Conservation (phyloP, 495 filamentous ascomycete species). For the Eremomyces bilateralis region DNA sequence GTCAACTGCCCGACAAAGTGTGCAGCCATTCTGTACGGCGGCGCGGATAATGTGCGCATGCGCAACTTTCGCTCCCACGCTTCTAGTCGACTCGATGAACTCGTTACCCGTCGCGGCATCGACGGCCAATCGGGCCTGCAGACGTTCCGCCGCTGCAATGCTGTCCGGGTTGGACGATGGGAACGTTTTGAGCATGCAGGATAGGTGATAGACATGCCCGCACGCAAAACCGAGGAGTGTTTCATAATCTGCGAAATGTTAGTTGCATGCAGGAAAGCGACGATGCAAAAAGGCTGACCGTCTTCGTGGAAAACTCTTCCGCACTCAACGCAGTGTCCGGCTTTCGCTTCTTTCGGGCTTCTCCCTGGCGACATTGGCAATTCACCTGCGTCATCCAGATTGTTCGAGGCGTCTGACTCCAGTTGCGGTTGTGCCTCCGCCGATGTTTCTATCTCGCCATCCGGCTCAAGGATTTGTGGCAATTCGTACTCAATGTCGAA, state of each 20-base stretch:
- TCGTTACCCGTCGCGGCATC: slow-evolving; percentile 23
- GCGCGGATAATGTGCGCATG: slow-evolving; percentile 62
- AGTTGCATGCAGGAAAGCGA: background rate
- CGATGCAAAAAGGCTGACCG: slow-evolving; percentile 18
- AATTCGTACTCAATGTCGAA: slow-evolving; percentile 46
- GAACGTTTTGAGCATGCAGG: slow-evolving; percentile 37
- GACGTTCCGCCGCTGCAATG: slow-evolving; percentile 18
- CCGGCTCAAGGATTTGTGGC: background rate
- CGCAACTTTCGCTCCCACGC: slow-evolving; percentile 71
- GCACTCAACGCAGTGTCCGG: slow-evolving; percentile 14
- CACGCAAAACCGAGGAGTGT: slow-evolving; percentile 82
- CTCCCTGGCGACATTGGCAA: slow-evolving; percentile 9
- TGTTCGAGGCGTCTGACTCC: too few relatives aligned
- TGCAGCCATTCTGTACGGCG: slow-evolving; percentile 46
- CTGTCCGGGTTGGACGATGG: slow-evolving; percentile 15
- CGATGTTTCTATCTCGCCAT: background rate
- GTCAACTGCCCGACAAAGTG: slow-evolving; percentile 29
- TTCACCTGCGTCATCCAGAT: slow-evolving; percentile 19
- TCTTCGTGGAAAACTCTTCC: slow-evolving; percentile 17
- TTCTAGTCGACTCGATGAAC: slow-evolving; percentile 25
- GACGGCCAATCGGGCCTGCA: slow-evolving; percentile 19
- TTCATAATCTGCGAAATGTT: slow-evolving; percentile 32
- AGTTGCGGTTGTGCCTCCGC: slow-evolving; percentile 12
- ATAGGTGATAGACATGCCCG: slow-evolving; percentile 74
- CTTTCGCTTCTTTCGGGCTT: slow-evolving; percentile 20